Conservation (phyloP, 768 basidiomycete genomes). For the Sporobolomyces pararoseus region DNA sequence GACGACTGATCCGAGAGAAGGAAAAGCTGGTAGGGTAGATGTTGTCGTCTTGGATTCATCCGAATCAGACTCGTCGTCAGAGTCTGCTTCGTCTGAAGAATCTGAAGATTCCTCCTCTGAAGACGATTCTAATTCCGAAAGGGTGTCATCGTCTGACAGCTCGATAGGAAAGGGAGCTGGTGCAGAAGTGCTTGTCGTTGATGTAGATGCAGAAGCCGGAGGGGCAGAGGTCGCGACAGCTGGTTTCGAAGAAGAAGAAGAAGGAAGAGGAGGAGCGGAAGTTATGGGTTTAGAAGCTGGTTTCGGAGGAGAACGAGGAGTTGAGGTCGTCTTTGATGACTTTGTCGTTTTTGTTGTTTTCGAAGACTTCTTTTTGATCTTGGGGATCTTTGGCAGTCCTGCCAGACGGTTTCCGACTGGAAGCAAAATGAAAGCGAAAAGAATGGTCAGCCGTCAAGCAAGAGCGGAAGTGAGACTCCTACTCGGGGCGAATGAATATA, state of each 20-base stretch:
- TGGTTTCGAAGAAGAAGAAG: neutral
- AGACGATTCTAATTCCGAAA: conserved; percentile 8
- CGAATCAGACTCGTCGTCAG: neutral
- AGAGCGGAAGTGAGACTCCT: no score
- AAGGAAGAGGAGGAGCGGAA: no score
- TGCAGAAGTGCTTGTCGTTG: neutral
- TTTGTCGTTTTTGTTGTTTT: conserved; percentile 5
- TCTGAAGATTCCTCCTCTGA: neutral
- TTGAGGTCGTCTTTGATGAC: neutral
- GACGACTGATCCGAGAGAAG: neutral
- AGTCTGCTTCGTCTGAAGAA: conserved; percentile 3
- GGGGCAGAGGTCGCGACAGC: neutral
- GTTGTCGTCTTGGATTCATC: no score
- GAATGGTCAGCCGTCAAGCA: neutral
- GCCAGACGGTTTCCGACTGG: conserved; percentile 21
- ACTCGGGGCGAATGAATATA: no score
- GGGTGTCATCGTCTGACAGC: conserved; percentile 2
- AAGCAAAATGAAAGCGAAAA: neutral
- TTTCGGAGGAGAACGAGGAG: neutral
- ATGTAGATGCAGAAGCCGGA: neutral
- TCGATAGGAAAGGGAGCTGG: neutral
- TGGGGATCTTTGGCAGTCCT: conserved; percentile 20
- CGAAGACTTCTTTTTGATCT: neutral
- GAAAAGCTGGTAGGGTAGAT: neutral
- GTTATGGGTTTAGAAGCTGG: neutral